phyloP scores from a whole-genome alignment of 2,329 filamentous ascomycete species.

The Colletotrichum endophyticum region DNA sequence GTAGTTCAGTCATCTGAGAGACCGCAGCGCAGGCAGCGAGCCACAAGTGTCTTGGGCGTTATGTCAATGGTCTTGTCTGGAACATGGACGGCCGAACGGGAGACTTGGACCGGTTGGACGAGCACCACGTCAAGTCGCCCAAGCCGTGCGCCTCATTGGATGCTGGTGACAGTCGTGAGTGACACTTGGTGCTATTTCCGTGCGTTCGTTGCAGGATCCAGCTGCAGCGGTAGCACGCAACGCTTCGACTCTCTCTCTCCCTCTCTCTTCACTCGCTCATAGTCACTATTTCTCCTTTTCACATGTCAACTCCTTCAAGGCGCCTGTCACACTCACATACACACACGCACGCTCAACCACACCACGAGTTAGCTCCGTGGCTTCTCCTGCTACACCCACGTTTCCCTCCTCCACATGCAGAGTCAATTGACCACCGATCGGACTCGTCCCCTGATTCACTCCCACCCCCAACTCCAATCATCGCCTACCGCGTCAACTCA shows the following conservation, averaged over 20 bases:
- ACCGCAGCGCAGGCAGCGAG: background rate
- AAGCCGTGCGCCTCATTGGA: background rate
- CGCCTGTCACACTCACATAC: background rate
- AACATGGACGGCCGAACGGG: background rate
- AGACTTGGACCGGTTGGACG: background rate
- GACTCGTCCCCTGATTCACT: conserved; percentile 9
- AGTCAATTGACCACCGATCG: conserved; percentile 8
- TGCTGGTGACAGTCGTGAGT: background rate
- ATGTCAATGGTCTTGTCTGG: background rate
- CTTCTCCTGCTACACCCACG: background rate
- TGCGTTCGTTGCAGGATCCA: background rate
- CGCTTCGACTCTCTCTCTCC: background rate
- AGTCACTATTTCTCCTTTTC: background rate
- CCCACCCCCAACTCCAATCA: background rate
- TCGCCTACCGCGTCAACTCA: conserved; percentile 9
- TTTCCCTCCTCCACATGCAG: conserved; percentile 1
- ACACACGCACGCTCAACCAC: background rate
- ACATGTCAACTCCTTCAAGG: conserved; percentile 3
- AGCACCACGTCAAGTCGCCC: background rate
- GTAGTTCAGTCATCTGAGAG: background rate
- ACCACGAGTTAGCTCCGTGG: background rate
- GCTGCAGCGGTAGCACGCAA: background rate
- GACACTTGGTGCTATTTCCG: background rate
- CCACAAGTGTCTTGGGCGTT: background rate
- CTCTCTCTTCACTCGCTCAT: background rate